Percentiles rank a stretch among this genome's conserved stretches.
Evolutionary conservation across 2,329 filamentous ascomycete genomes (phyloP).

Genomic region (Hyphodiscus sp.): DNA sequence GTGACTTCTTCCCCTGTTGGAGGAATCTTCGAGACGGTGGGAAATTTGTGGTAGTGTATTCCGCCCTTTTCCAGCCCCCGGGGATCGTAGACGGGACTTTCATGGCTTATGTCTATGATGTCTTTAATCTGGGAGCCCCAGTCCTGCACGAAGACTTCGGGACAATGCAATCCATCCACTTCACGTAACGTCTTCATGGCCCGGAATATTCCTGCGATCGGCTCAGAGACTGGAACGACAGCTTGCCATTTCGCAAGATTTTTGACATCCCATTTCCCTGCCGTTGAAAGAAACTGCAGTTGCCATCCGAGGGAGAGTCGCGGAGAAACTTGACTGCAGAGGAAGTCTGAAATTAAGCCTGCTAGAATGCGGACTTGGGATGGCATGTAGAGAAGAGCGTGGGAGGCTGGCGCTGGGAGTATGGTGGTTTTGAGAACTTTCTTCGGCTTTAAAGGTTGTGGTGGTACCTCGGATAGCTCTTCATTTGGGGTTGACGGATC

Average conservation of each 20-base stretch:
- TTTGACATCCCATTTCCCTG: conserved; percentile 97
- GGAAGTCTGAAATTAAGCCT: conserved; percentile 76
- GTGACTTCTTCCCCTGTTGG: conserved; percentile 51
- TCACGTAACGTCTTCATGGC: conserved; percentile 92
- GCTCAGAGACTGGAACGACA: conserved; percentile 68
- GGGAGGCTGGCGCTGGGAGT: conserved; percentile 70
- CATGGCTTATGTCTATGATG: conserved; percentile 86
- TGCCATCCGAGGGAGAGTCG: conserved; percentile 85
- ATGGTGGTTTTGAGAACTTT: conserved; percentile 61
- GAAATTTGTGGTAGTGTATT: conserved; percentile 76
- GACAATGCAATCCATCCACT: conserved; percentile 77
- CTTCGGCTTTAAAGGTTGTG: conserved; percentile 41
- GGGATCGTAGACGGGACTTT: conserved; percentile 84
- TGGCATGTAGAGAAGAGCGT: conserved; percentile 78
- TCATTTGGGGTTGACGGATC: conserved; percentile 43
- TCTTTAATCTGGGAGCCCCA: conserved; percentile 65
- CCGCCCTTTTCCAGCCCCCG: conserved; percentile 58
- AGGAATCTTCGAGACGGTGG: conserved; percentile 86
- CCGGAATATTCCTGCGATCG: conserved; percentile 74
- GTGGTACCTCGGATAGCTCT: conserved; percentile 36
- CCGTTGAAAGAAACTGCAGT: conserved; percentile 76
- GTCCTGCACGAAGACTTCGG: conserved; percentile 59
- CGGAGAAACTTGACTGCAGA: conserved; percentile 66
- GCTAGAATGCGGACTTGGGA: conserved; percentile 68
- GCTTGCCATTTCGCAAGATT: conserved; percentile 88